Conservation (phyloP, 2,329 filamentous ascomycete genomes). For the Tolypocladium nubicola region DNA sequence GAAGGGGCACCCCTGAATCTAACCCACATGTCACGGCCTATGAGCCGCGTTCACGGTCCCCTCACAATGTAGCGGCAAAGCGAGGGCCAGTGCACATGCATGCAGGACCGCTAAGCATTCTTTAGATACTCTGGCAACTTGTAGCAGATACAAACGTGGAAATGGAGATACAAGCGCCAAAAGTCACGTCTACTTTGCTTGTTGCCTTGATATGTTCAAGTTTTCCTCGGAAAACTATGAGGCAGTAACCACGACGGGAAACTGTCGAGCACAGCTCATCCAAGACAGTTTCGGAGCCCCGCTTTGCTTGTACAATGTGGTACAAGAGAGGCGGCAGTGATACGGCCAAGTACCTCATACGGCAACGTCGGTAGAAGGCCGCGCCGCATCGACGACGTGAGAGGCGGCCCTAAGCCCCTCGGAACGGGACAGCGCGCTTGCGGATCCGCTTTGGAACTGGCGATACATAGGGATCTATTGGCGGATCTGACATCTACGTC, state of each 20-base stretch:
- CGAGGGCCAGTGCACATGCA: background rate
- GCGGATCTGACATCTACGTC: background rate
- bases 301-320: background rate
- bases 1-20: background rate
- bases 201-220: background rate
- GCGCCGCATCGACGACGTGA: background rate
- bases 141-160: background rate
- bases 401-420: background rate
- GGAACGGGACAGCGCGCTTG: background rate
- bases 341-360: background rate
- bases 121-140: background rate
- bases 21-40: background rate
- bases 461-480: background rate
- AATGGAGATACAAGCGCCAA: background rate
- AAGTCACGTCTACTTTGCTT: background rate
- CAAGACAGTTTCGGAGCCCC: background rate
- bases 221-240: background rate
- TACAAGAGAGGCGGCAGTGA: background rate
- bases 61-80: background rate
- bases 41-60: background rate
- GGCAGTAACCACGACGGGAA: background rate
- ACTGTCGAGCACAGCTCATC: background rate
- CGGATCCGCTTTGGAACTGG: too few relatives aligned
- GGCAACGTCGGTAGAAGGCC: background rate
- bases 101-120: background rate